Conservation (phyloP, 805 yeast genomes). For the Starmera caribaea region DNA sequence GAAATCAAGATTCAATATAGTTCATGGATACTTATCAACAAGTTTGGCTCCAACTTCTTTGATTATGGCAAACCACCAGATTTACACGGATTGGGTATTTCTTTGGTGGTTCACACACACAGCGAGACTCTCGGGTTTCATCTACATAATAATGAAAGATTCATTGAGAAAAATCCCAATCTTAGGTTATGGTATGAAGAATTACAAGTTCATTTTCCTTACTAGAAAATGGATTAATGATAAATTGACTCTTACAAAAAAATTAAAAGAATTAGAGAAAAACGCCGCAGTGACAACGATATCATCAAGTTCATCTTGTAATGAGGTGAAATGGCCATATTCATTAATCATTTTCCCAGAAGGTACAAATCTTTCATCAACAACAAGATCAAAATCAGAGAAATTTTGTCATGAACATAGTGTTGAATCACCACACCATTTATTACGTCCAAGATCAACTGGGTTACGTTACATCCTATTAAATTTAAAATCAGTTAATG, state of each 20-base stretch:
- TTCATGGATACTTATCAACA: conserved; percentile 9
- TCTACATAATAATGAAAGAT: conserved; percentile 71
- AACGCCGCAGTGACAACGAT: too few relatives aligned
- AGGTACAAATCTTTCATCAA: conserved; percentile 76
- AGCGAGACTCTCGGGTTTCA: conserved; percentile 49
- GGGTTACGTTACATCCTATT: conserved; percentile 66
- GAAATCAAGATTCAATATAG: conserved; percentile 3
- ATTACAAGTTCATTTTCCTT: conserved; percentile 68
- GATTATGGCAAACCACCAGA: conserved; percentile 83
- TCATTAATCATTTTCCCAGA: conserved; percentile 83
- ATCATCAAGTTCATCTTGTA: too few relatives aligned
- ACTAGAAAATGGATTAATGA: conserved; percentile 84
- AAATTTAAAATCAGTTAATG: conserved; percentile 43
- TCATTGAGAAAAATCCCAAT: conserved; percentile 63
- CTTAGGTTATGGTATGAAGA: conserved; percentile 78
- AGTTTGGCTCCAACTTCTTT: conserved; percentile 43
- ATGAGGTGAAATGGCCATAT: conserved; percentile 39
- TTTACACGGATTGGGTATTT: conserved; percentile 89
- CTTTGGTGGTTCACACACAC: conserved; percentile 81
- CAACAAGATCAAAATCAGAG: conserved; percentile 50
- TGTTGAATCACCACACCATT: conserved; percentile 43
- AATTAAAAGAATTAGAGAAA: conserved; percentile 7
- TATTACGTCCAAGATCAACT: conserved; percentile 72
- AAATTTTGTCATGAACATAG: conserved; percentile 45
- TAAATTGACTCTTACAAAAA: conserved; percentile 32